Percentiles rank a stretch among this genome's conserved stretches.
Evolutionary conservation across 352 stramenopile species (phyloP).

Genomic region (Globisporangium megalacanthum): DNA sequence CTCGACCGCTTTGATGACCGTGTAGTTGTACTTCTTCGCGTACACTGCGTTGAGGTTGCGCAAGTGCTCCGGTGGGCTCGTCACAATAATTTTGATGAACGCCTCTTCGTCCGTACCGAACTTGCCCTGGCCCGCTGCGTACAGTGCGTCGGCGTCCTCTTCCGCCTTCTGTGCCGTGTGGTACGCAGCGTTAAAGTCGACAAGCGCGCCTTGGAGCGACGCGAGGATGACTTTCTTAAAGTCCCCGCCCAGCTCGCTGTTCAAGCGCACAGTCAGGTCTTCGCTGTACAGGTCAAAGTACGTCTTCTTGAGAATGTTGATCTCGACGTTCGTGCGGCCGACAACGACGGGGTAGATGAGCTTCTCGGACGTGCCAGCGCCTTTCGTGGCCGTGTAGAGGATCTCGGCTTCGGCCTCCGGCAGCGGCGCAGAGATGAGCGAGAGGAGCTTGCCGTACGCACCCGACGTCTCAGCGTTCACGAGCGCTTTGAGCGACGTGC

Average conservation of each 20-base stretch:
- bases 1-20: slow-evolving; percentile 67
- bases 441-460: slow-evolving; percentile 60
- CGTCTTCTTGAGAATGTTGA: slow-evolving; percentile 71
- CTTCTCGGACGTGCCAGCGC: slow-evolving; percentile 62
- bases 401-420: slow-evolving; percentile 67
- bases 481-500: slow-evolving; percentile 44
- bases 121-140: slow-evolving; percentile 70
- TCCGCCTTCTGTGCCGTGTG: slow-evolving; percentile 67
- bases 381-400: slow-evolving; percentile 61
- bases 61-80: slow-evolving; percentile 51
- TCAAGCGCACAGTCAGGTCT: slow-evolving; percentile 59
- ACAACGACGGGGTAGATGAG: slow-evolving; percentile 50
- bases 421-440: slow-evolving; percentile 65
- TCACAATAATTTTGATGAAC: slow-evolving; percentile 60
- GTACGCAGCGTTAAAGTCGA: slow-evolving; percentile 49
- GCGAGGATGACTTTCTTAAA: slow-evolving; percentile 75
- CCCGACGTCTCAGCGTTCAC: slow-evolving; percentile 77
- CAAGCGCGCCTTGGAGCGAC: slow-evolving; percentile 40
- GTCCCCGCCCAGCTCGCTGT: slow-evolving; percentile 66
- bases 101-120: slow-evolving; percentile 69
- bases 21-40: slow-evolving; percentile 73
- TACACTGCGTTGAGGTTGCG: slow-evolving; percentile 69
- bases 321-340: slow-evolving; percentile 69
- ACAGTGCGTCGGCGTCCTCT: slow-evolving; percentile 53
- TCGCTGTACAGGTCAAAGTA: slow-evolving; percentile 66